Evolutionary conservation across 1,284 basidiomycete species (phyloP), one percentile per base, ranked within the genome.

Genomic region (Phellopilus nigrolimitatus): DNA sequence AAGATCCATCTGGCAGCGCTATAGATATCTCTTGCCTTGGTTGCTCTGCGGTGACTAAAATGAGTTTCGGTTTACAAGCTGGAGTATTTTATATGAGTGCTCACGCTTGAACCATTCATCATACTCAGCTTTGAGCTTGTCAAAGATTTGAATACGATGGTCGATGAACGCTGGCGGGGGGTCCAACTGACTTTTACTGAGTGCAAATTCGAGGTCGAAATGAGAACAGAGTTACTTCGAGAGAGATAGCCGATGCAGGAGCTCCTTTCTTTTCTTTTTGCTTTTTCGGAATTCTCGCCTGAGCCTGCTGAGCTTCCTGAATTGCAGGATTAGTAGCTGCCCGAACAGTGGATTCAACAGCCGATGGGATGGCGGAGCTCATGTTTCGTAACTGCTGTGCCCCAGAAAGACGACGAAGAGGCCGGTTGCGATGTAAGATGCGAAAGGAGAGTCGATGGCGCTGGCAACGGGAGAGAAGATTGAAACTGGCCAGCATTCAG

Each of bases 141-240:
- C 90, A 62, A 94, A 99, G 62, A 98, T 82, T 66, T 85, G 83
- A 69, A 98, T 82, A 53, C 95, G 84, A 66, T 90, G 85, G 62
- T 88, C 87, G 69, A 98, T 88, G 76, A 85, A 98, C 49, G 78
- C 84, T 15, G 95, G 94, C 15, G 75, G 79, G 21, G 95, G 94
- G 69, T 82, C 77, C 48, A 95, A 72, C 88, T 95, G 57, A 37
- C n/a, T 17, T 3, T 7, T 37, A n/a, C 15, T 37, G n/a, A 37
- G 15, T n/a, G n/a, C 3, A 5, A 37, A 37, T 2, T 13, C 12
- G 13, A 7, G 3, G n/a, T 17, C 34, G 19, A 2, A 37, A 2
- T 2, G 34, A 37, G 1, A 15, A 15, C 13, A 21, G 5, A 42
- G 6, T 44, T 53, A 85, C 84, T 72, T 88, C 84, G 53, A 88